A percentile compares a stretch with the other conserved stretches of the same genome.
These are phyloP conservation scores for Lumnitzera racemosa DNA, from an alignment of 345 rosid species.

Conservation along the genomic window DNA sequence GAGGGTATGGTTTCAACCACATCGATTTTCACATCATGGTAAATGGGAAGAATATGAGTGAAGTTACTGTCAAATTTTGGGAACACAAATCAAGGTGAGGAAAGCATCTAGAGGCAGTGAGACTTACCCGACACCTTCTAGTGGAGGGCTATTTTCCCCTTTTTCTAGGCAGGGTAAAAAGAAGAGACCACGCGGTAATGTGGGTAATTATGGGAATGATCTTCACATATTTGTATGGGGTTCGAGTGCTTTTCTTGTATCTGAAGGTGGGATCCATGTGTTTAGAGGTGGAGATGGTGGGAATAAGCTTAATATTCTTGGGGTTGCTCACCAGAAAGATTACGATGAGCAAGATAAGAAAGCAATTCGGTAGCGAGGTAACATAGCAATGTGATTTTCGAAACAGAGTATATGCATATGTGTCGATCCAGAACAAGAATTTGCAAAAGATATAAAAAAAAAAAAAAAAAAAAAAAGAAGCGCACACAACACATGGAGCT, in stretches of 20 bases:
- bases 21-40: conserved; percentile 58
- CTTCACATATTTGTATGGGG: conserved; percentile 98
- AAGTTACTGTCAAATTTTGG: conserved; percentile 50
- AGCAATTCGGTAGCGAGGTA: too few relatives aligned
- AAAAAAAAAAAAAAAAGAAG: too few relatives aligned
- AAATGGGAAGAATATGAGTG: conserved; percentile 35
- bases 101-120: conserved; percentile 14
- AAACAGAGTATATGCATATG: too few relatives aligned
- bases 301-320: conserved; percentile 29
- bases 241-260: conserved; percentile 91
- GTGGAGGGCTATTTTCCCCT: conserved; percentile 63
- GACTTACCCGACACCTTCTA: conserved; percentile 54
- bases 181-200: conserved; percentile 10
- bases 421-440: too few relatives aligned
- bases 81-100: conserved; percentile 52
- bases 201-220: conserved; percentile 61
- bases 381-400: too few relatives aligned
- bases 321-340: conserved; percentile 53
- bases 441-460: too few relatives aligned
- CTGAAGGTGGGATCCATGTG: conserved; percentile 70
- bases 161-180: conserved; percentile 27
- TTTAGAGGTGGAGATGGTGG: conserved; percentile 50
- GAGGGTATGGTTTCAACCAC: conserved; percentile 65
- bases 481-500: too few relatives aligned
- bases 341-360: background rate